Base-by-base conservation (phyloP, 2,329 filamentous ascomycete species). In the Aspergillus fischeri region DNA sequence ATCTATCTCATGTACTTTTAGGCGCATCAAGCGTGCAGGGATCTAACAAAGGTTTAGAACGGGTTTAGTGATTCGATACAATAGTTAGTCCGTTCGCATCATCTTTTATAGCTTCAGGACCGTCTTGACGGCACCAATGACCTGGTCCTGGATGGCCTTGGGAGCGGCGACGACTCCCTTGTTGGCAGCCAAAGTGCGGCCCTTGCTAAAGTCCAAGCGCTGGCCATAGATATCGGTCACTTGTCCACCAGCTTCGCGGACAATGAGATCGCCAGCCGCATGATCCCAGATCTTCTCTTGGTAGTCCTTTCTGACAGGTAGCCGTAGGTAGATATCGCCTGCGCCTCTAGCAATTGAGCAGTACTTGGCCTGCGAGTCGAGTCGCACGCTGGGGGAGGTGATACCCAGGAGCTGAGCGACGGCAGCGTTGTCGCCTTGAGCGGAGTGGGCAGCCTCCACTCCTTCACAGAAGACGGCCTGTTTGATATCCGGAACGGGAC, bases 261-360 rank as follows among this genome's bases (percentile, higher is more conserved):
- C 94, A 64, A 99, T 92, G 58, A 99, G 78, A 68, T 96, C 92
- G 44, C 94, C 94, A 11, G 93, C 94, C 20, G 94, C 94, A 74
- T 99, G 94, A 72, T 99, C 94, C 94, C 94, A 99, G 65, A 99
- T 99, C 85, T 99, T 99, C 82, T 99, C 94, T 74, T 96, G 86
- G 78, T 99, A 99, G 54, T 88, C 87, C 66, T 88, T 89, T 72
- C 85, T 89, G 28, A 91, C 88, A 3, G 94, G 94, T 57, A 99
- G 79, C 54, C 95, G 85, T 57, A 99, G 83, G 77, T 99, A 99
- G 63, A 99, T 87, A 71, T 99, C 94, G 51, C 92, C 94, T 4
- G 92, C 92, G 49, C 94, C 94, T 61, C 94, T 84, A 38, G 94
- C 94, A 72, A 99, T 96, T 38, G 90, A 94, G 60, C 88, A 93